A percentile compares a stretch with the other conserved stretches of the same genome.
These are phyloP conservation scores for Acephala macrosclerotiorum DNA, from an alignment of 2,329 filamentous ascomycete species.

Conservation along the genomic window DNA sequence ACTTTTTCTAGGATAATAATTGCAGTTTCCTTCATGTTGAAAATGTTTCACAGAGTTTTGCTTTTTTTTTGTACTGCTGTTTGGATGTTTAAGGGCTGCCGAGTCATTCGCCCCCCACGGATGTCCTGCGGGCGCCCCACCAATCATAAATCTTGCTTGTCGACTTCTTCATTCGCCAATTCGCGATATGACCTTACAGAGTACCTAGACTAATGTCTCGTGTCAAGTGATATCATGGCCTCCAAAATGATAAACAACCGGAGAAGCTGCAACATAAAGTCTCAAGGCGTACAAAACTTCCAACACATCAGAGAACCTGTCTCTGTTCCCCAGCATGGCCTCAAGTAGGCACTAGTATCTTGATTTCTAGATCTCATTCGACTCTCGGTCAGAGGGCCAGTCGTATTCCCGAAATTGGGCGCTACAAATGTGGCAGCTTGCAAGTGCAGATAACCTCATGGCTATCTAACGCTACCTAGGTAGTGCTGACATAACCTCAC, in stretches of 20 bases:
- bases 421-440: too few relatives aligned
- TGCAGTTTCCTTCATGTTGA: too few relatives aligned
- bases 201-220: slow-evolving; percentile 2
- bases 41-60: not conserved
- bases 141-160: not conserved
- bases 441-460: too few relatives aligned
- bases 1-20: not conserved
- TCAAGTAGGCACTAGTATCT: not conserved
- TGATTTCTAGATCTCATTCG: not conserved
- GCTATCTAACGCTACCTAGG: too few relatives aligned
- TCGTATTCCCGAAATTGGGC: not conserved
- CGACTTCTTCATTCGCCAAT: not conserved
- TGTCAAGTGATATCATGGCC: not conserved
- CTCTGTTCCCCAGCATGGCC: too few relatives aligned
- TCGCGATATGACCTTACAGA: not conserved
- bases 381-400: not conserved
- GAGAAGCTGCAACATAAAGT: too few relatives aligned
- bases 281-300: too few relatives aligned
- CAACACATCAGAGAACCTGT: too few relatives aligned
- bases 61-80: too few relatives aligned
- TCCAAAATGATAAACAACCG: not conserved
- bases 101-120: not conserved
- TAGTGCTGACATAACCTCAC: not conserved
- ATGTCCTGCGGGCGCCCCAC: not conserved
- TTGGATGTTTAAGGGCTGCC: not conserved